phyloP scores from a whole-genome alignment of 1,139 yeast species.

The Diutina siamensis region DNA sequence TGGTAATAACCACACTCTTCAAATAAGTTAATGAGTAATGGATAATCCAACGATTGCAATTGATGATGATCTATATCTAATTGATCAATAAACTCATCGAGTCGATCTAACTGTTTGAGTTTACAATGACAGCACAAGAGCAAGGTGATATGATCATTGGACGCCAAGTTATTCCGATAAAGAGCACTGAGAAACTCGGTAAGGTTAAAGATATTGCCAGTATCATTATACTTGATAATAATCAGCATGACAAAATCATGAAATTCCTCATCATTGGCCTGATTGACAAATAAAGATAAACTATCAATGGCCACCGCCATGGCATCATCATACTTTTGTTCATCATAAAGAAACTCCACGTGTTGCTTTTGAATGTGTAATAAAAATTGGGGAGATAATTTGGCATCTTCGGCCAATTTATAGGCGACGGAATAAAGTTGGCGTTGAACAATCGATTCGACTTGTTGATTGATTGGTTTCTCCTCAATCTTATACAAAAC shows the following conservation, averaged over 20 bases:
- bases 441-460: constrained; percentile 60
- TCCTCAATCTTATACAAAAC: constrained; percentile 58
- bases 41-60: constrained; percentile 48
- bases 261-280: constrained; percentile 14
- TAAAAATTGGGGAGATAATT: constrained; percentile 26
- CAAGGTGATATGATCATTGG: constrained; percentile 71
- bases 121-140: constrained; percentile 78
- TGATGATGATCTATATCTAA: constrained; percentile 17
- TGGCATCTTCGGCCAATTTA: constrained; percentile 44
- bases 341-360: constrained; percentile 62
- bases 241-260: constrained; percentile 62
- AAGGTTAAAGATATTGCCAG: constrained; percentile 60
- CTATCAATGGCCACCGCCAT: constrained; percentile 52
- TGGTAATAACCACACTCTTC: constrained; percentile 64
- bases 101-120: constrained; percentile 47
- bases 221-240: constrained; percentile 73
- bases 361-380: constrained; percentile 50
- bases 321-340: constrained; percentile 57
- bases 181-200: constrained; percentile 53
- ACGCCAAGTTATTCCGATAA: constrained; percentile 41
- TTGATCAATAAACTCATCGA: constrained; percentile 46
- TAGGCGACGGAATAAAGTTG: constrained; percentile 68
- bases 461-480: constrained; percentile 51
- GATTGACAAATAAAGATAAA: constrained; percentile 14
- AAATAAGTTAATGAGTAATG: constrained; percentile 59